phyloP scores from a whole-genome alignment of 2,329 filamentous ascomycete genomes.

The Ceratocystiopsis minuta region DNA sequence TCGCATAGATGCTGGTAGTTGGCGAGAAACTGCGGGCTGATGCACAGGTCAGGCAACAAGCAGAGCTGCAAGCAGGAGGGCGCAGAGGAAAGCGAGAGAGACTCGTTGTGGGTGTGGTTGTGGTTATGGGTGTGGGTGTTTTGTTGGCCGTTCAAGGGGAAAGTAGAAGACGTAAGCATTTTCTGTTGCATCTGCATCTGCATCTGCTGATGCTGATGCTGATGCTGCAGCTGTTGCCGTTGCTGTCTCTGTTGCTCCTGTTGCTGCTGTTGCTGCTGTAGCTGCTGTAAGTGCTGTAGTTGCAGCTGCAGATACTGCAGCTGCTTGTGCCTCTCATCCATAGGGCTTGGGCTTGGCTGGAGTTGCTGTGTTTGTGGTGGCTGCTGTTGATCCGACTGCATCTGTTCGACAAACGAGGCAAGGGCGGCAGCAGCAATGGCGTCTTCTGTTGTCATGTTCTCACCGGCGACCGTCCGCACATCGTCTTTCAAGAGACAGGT shows the following conservation, averaged over 20 bases:
- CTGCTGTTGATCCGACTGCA: neutral
- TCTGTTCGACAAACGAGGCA: slow-evolving; percentile 6
- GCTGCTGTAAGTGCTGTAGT: neutral
- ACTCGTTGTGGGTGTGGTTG: neutral
- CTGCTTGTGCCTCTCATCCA: neutral
- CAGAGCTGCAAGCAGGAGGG: slow-evolving; percentile 2
- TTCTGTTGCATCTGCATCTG: too few relatives aligned
- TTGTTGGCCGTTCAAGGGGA: too few relatives aligned
- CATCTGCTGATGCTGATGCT: neutral
- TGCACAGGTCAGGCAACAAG: slow-evolving; percentile 6
- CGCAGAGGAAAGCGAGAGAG: neutral
- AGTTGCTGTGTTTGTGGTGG: too few relatives aligned
- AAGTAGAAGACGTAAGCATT: too few relatives aligned
- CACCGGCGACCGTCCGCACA: neutral
- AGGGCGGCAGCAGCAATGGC: slow-evolving; percentile 9
- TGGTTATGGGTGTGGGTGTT: neutral
- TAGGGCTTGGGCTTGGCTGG: neutral
- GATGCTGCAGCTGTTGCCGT: neutral
- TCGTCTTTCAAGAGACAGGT: slow-evolving; percentile 4
- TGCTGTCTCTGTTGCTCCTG: neutral
- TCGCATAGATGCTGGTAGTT: slow-evolving; percentile 10
- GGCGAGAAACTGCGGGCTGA: slow-evolving; percentile 9
- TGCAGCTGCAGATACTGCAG: neutral
- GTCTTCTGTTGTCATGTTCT: slow-evolving; percentile 5
- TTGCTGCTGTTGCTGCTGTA: slow-evolving; percentile 1